Evolutionary conservation across 108 stramenopile genomes (phyloP), one percentile per base, ranked within the genome.

Genomic region (Craspedostauros australis): DNA sequence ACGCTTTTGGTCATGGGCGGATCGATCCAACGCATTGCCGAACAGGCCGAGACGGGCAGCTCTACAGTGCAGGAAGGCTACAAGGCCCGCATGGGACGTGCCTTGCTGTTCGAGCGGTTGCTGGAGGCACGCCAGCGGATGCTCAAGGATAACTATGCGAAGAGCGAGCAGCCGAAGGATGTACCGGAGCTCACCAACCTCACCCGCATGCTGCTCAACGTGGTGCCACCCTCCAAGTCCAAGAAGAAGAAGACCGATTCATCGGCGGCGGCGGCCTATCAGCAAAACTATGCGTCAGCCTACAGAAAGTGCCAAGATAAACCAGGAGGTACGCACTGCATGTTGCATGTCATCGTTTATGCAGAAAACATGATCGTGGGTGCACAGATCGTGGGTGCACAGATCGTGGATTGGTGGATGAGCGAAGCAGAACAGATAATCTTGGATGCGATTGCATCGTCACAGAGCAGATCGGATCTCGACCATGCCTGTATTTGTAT

Each of bases 241-340:
- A 34, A n/a, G n/a, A n/a, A n/a, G n/a, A n/a, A n/a, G n/a, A n/a
- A n/a, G n/a, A n/a, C n/a, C n/a, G n/a, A n/a, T n/a, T n/a, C n/a
- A n/a, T n/a, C n/a, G n/a, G 33, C 27, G 19, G 41, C 39, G 60
- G 47, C 42, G 28, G 64, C 54, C 15, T 88, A 87, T 36, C 62
- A 75, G 33, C 65, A 72, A 33, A 76, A 87, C 34, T 91, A 83
- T 60, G 68, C 59, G 7, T 40, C 45, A 44, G 90, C 85, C 1
- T 91, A 91, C 39, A 75, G 82, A 26, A 59, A 65, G 51, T 91
- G 90, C 70, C 86, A 84, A 57, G 86, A 88, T 57, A 66, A 73
- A 60, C 84, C 90, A 11, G 86, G 86, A 58, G 90, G 88, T 78
- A 56, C 44, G 78, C 18, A 29, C 5, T 3, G 5, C 0, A 14